Evolutionary conservation across 352 stramenopile genomes (phyloP).

Genomic region (Globisporangium middletonii): DNA sequence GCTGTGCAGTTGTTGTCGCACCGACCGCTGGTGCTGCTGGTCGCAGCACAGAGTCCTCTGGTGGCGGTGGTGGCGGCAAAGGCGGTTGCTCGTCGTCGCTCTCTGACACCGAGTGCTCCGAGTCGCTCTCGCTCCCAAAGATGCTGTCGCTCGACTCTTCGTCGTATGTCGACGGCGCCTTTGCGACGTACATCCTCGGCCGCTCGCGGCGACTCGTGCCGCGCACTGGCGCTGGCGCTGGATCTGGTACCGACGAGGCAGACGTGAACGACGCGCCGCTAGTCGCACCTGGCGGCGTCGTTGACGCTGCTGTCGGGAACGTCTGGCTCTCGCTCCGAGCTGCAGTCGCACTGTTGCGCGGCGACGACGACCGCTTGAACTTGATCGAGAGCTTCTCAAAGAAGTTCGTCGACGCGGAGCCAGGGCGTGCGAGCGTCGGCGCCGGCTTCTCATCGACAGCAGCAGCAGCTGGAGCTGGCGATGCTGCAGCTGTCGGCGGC

Average conservation of each 20-base stretch:
- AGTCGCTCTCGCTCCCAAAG: conserved; percentile 74
- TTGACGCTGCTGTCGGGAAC: not conserved
- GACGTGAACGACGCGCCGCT: conserved; percentile 4
- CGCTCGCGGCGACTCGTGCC: conserved; percentile 33
- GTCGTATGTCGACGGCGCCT: conserved; percentile 51
- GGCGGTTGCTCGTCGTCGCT: conserved; percentile 34
- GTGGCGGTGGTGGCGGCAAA: conserved; percentile 31
- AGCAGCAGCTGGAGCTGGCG: conserved; percentile 22
- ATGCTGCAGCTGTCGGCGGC: conserved; percentile 10
- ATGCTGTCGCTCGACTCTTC: conserved; percentile 86
- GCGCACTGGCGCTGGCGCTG: conserved; percentile 26
- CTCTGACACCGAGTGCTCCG: conserved; percentile 34
- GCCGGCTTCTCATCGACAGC: conserved; percentile 26
- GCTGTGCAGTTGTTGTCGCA: conserved; percentile 1
- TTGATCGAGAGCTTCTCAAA: conserved; percentile 81
- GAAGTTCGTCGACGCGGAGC: conserved; percentile 60
- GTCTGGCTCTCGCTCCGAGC: conserved; percentile 16
- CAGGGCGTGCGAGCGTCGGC: conserved; percentile 12
- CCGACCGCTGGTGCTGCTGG: conserved; percentile 9
- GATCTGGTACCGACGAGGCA: conserved; percentile 1
- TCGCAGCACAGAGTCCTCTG: conserved; percentile 12
- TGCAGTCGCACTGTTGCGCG: conserved; percentile 18
- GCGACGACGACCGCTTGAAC: conserved; percentile 70
- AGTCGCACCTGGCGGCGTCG: not conserved
- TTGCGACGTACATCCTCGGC: conserved; percentile 77